Percentiles rank a stretch among this genome's conserved stretches.
These are phyloP conservation scores for Lachnellula suecica DNA, from an alignment of 2,329 filamentous ascomycete genomes.

Conservation along the genomic window DNA sequence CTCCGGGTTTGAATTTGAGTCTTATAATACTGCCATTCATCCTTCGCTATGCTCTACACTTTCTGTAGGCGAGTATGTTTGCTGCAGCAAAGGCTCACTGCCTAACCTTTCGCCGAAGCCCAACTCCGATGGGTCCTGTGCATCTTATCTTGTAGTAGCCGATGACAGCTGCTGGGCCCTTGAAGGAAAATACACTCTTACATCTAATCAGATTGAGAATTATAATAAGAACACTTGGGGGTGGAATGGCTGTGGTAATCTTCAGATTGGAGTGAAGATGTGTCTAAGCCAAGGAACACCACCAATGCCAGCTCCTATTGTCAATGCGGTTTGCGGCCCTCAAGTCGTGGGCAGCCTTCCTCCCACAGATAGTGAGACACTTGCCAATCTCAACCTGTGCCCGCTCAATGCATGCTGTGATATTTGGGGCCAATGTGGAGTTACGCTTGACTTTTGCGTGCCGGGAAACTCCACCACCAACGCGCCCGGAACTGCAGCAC, in stretches of 20 bases:
- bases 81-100: constrained; percentile 33
- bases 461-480: constrained; percentile 28
- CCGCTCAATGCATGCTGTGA: constrained; percentile 42
- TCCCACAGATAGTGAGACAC: constrained; percentile 27
- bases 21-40: constrained; percentile 34
- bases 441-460: constrained; percentile 35
- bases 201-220: constrained; percentile 33
- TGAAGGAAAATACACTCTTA: constrained; percentile 33
- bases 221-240: constrained; percentile 45
- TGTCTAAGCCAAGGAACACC: constrained; percentile 41
- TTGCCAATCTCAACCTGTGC: constrained; percentile 45
- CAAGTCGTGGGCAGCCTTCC: constrained; percentile 39
- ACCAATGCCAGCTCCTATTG: constrained; percentile 39
- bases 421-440: constrained; percentile 39
- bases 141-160: constrained; percentile 32
- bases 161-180: constrained; percentile 37
- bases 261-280: constrained; percentile 34
- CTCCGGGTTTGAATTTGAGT: constrained; percentile 35
- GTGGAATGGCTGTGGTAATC: constrained; percentile 39
- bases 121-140: constrained; percentile 37
- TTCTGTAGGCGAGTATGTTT: constrained; percentile 29
- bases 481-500: constrained; percentile 33
- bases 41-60: constrained; percentile 29
- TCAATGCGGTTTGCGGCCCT: constrained; percentile 45
- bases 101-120: constrained; percentile 34